Evolutionary conservation across 805 yeast genomes (phyloP), one percentile per base, ranked within the genome.

Genomic region (Blastobotrys chiropterorum): DNA sequence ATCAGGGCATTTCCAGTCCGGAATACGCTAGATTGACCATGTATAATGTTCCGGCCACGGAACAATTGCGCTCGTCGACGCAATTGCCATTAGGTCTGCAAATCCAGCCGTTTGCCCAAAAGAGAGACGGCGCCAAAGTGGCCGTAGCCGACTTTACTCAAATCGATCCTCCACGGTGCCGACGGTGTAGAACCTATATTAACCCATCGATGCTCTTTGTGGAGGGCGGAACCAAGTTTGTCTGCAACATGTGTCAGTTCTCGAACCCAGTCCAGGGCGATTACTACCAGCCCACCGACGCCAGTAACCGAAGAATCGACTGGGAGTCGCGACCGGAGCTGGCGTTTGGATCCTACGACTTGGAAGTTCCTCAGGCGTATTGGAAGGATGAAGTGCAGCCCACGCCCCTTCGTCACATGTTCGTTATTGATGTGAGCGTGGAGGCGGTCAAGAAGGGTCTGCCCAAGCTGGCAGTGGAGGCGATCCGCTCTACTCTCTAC

Each of bases 161-260:
- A 41, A 75, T 75, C 14, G 88, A 89, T 0, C 95, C 96, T 0
- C 83, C 95, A 34, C 79, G 99, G 59, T 94, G 99, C 69, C 79
- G 81, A 58, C 83, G 98, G 56, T 94, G 99, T 70, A 80, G 97
- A 51, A 80, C 96, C 1, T 94, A 90, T 67, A 75, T 90, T 56
- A 94, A 92, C 65, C 95, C 97, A 2, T 79, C 82, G 16, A 85
- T 86, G 82, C 82, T 78, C 55, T 82, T 80, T 58, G 71, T 76
- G 49, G 75, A 80, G 3, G 77, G 76, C 50, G 82, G 83, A 22
- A 78, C 82, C 43, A 72, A 70, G 52, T 86, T 88, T 67, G 74
- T 80, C 11, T 94, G 99, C 73, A 92, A 92, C 67, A 78, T 94
- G 62, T 94, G 99, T 70, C 82, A 81, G 55, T 86, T 85, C 59